phyloP scores from a whole-genome alignment of 2,329 filamentous ascomycete genomes.

The Colletotrichum orchidophilum region DNA sequence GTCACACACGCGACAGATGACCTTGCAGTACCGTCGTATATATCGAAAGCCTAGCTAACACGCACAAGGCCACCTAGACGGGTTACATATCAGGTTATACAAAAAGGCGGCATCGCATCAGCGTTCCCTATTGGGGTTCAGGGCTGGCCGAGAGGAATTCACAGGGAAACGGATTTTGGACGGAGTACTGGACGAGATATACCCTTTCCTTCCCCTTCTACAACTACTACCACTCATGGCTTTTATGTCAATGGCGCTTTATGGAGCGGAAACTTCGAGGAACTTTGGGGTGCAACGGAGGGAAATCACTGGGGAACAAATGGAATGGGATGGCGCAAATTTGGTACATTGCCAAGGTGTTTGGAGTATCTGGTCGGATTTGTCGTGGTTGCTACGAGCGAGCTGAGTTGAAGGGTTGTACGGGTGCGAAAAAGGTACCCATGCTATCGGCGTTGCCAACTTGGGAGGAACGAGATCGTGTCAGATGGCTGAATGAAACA shows the following conservation, averaged over 20 bases:
- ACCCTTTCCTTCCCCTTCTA: constrained; percentile 23
- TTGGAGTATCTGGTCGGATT: constrained; percentile 10
- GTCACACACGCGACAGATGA: neutral
- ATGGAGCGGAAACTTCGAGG: constrained; percentile 16
- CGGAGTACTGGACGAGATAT: constrained; percentile 31
- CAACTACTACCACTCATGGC: constrained; percentile 18
- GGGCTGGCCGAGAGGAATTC: neutral
- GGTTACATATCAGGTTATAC: neutral
- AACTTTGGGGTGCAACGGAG: neutral
- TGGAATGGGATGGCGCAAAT: neutral
- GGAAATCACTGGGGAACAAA: neutral
- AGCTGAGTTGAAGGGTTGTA: neutral
- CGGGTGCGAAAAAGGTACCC: neutral
- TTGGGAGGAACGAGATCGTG: constrained; percentile 12
- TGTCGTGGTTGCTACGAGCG: neutral
- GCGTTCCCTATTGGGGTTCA: neutral
- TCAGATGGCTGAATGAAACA: constrained; percentile 19
- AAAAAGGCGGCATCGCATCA: neutral
- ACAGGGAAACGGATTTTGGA: constrained; percentile 8
- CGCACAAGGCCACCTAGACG: constrained; percentile 5
- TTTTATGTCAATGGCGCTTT: constrained; percentile 23
- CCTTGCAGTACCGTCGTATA: neutral
- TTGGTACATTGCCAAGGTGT: neutral
- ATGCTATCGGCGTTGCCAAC: neutral
- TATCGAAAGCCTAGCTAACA: neutral